Conservation (phyloP, 2,329 filamentous ascomycete species). For the Xylariaceae sp. region DNA sequence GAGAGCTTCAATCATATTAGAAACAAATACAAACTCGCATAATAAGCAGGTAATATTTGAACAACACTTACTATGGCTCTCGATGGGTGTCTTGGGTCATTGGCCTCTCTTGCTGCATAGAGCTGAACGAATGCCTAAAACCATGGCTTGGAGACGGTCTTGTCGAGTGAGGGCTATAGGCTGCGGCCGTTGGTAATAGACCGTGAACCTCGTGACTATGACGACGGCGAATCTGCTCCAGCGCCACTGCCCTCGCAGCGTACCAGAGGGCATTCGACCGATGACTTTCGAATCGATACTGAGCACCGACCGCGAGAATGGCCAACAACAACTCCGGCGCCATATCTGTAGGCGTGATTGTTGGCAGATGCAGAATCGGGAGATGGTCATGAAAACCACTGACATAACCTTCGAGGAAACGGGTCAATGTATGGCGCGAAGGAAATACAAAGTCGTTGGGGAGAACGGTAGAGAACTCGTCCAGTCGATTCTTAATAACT, state of each 20-base stretch:
- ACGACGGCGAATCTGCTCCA: conserved; percentile 54
- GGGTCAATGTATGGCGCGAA: conserved; percentile 61
- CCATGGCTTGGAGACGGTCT: conserved; percentile 53
- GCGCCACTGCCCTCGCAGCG: conserved; percentile 52
- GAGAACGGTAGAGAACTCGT: conserved; percentile 56
- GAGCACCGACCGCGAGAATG: conserved; percentile 61
- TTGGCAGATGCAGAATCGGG: conserved; percentile 62
- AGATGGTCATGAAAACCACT: conserved; percentile 58
- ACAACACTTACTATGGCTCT: conserved; percentile 50
- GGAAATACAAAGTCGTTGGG: conserved; percentile 62
- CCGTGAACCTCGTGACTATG: conserved; percentile 54
- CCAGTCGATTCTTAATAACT: conserved; percentile 52
- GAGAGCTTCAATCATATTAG: conserved; percentile 39
- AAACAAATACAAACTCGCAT: not conserved
- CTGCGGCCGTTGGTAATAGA: conserved; percentile 50
- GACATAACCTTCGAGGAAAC: conserved; percentile 66
- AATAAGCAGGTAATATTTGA: not conserved
- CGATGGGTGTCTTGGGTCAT: conserved; percentile 54
- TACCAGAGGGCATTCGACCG: conserved; percentile 58
- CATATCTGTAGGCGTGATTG: conserved; percentile 57
- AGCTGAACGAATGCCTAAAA: conserved; percentile 55
- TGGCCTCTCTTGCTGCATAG: conserved; percentile 52
- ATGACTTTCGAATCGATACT: conserved; percentile 59
- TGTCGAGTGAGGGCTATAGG: conserved; percentile 57
- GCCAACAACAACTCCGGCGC: conserved; percentile 64